Base-by-base conservation (phyloP, 2,329 filamentous ascomycete genomes). In the Neonectria magnoliae region DNA sequence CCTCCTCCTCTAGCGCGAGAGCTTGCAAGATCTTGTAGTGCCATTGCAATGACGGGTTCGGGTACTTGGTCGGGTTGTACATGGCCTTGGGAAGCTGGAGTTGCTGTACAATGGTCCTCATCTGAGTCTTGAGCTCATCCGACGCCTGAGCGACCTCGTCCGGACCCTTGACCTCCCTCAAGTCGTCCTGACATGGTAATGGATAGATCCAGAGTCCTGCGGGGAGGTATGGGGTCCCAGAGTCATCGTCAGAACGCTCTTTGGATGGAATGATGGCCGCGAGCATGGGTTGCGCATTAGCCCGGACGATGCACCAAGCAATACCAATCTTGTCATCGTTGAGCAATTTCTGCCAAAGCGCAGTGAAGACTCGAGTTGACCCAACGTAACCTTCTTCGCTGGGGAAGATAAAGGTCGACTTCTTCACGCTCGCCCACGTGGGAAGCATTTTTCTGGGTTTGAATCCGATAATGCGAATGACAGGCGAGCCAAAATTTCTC, bases 1-100 rank as follows among this genome's bases (percentile, higher is more conserved):
- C 81, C 70, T 98, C 94, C 76, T 99, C 96, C 38, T 97, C 94
- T 1, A 99, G 84, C 0, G 96, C 96, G 62, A 98, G 85, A 7
- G 93, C 91, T 79, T 99, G 96, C 1, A 99, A 82, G 50, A 99
- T 97, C 66, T 89, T 91, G 83, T 98, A 99, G 81, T 98, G 96
- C 94, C 95, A 99, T 80, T 99, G 96, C 25, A 99, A 84, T 9
- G 92, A 87, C 10, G 94, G 94, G 67, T 99, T 99, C 0, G 96
- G 93, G 74, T 98, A 98, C 74, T 91, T 96, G 1, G 84, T 83
- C 1, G 95, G 94, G 70, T 97, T 91, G 75, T 97, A 99, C 33
- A 87, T 84, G 6, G 87, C 94, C 74, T 93, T 94, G 0, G 96
- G 96, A 8, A 99, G 87, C 76, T 97, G 93, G 1, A 98, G 82